Base-by-base conservation (phyloP, 164 flowering plant species). In the Macadamia integrifolia region DNA sequence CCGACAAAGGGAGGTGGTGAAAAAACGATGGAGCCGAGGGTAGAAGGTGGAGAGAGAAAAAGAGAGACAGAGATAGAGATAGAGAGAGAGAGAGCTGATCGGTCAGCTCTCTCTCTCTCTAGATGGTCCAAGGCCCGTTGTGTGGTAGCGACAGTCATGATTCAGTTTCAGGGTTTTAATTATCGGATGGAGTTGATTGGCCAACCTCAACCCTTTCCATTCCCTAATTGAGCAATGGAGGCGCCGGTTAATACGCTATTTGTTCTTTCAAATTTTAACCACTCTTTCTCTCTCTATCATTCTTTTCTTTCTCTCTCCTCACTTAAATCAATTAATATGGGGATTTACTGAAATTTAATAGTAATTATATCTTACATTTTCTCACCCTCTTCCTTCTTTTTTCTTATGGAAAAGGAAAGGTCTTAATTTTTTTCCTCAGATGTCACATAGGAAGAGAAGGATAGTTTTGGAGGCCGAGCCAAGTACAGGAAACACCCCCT, bases 131-230 rank as follows among this genome's bases (percentile, higher is more conserved):
- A 52, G 44, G 66, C 67, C 40, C 62, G 64, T 63, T 60, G 75
- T 65, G 72, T 65, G 76, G 75, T 71, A 68, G 78, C 71, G 78
- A 69, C 78, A 76, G 78, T 76, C 71, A 76, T 78, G 81, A 78
- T 78, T 78, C 69, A 56, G 75, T 77, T 67, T 60, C 75, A 61
- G 72, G 7, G 61, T 66, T 74, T 61, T 53, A 58, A 72, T 67
- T 72, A 71, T 70, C 71, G 35, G 50, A 69, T 64, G 52, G 67
- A 69, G 62, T 69, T 64, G 58, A 75, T 73, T 72, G 64, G 60
- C 53, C 50, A n/a, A 57, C 48, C 6, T 14, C 18, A 49, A 49
- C 57, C 6, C 57, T 17, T n/a, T 6, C 61, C 6, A 1, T 40
- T 48, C 42, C 58, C 61, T 56, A 42, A 49, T 67, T 71, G 60